These are phyloP conservation scores for Termitomyces sp. DNA, from an alignment of 768 basidiomycete species.

Conservation along the genomic window DNA sequence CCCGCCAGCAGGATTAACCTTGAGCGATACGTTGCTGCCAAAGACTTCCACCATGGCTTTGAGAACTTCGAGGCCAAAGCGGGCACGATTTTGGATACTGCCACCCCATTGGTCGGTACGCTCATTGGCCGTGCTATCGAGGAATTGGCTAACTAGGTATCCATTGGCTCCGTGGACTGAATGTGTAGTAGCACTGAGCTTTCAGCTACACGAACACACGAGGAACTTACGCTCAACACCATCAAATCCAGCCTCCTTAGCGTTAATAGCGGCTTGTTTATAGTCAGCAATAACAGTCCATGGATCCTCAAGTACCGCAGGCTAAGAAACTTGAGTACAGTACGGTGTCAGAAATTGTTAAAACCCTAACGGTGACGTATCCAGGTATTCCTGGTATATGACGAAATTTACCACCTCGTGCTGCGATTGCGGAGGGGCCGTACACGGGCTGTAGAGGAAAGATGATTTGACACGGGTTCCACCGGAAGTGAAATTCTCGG, in stretches of 20 bases:
- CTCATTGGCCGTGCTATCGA: constrained; percentile 40
- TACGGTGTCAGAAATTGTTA: not conserved
- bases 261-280: constrained; percentile 39
- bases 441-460: constrained; percentile 31
- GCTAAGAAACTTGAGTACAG: constrained; percentile 16
- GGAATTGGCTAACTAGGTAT: constrained; percentile 44
- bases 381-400: constrained; percentile 30
- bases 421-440: constrained; percentile 37
- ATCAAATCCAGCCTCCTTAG: constrained; percentile 51
- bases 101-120: constrained; percentile 60
- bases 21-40: constrained; percentile 38
- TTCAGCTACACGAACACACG: not conserved
- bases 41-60: constrained; percentile 35
- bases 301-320: constrained; percentile 38
- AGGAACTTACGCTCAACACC: constrained; percentile 39
- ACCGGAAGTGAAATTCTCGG: not conserved
- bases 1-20: constrained; percentile 36
- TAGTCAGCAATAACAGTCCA: constrained; percentile 29
- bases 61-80: constrained; percentile 48
- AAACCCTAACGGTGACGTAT: constrained; percentile 30
- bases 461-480: not conserved
- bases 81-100: constrained; percentile 46
- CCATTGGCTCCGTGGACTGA: constrained; percentile 39
- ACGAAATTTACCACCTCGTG: constrained; percentile 35
- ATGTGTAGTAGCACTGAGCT: not conserved